Conservation (phyloP, 345 rosid genomes). For the Brassica carinata region DNA sequence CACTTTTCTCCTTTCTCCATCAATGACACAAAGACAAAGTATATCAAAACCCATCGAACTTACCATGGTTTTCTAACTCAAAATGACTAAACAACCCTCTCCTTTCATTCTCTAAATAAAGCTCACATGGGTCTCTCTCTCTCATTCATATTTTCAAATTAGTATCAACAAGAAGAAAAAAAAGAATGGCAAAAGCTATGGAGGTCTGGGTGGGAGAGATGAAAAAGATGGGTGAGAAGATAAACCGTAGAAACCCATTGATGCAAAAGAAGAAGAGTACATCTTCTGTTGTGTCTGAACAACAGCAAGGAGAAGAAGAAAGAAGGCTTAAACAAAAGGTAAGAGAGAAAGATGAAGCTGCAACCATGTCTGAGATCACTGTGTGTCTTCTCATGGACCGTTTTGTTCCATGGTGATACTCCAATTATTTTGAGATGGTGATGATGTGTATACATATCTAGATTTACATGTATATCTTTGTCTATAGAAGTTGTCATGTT, state of each 20-base stretch:
- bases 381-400: constrained; percentile 80
- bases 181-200: constrained; percentile 55
- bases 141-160: constrained; percentile 17
- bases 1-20: background rate
- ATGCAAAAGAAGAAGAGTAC: constrained; percentile 23
- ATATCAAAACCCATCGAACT: constrained; percentile 10
- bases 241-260: constrained; percentile 42
- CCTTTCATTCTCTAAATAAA: constrained; percentile 13
- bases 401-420: constrained; percentile 67
- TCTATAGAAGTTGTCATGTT: background rate
- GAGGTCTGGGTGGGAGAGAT: constrained; percentile 58
- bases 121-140: constrained; percentile 16
- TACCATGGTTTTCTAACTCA: background rate
- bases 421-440: background rate
- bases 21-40: constrained; percentile 15
- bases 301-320: constrained; percentile 30
- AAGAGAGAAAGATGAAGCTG: constrained; percentile 40
- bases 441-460: background rate
- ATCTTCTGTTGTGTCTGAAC: constrained; percentile 25
- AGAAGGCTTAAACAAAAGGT: constrained; percentile 34
- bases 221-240: constrained; percentile 56
- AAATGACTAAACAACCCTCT: background rate
- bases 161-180: background rate
- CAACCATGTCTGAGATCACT: constrained; percentile 64
- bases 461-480: constrained; percentile 6